phyloP scores from a whole-genome alignment of 306 rosid species.

The Gleditsia sinensis region DNA sequence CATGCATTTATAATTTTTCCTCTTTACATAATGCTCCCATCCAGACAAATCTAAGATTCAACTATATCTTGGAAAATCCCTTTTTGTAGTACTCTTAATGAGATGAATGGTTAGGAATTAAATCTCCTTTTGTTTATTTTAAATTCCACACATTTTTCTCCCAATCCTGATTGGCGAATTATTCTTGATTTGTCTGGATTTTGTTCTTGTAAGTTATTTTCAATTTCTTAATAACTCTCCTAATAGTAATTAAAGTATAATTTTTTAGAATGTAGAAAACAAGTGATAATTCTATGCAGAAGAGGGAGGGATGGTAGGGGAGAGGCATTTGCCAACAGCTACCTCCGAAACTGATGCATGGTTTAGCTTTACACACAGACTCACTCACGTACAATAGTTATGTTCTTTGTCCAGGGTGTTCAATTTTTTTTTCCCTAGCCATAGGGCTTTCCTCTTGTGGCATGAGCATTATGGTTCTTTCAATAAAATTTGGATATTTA shows the following conservation, averaged over 20 bases:
- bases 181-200: not conserved
- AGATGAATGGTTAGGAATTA: not conserved
- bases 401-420: not conserved
- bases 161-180: too few species aligned
- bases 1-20: not conserved
- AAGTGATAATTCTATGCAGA: not conserved
- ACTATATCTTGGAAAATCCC: not conserved
- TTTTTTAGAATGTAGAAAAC: too few species aligned
- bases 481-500: constrained; percentile 2
- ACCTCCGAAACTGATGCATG: constrained; percentile 16
- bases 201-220: not conserved
- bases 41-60: not conserved
- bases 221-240: not conserved
- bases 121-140: not conserved
- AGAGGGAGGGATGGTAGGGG: not conserved
- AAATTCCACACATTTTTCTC: not conserved
- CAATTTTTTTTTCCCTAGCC: not conserved
- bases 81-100: not conserved
- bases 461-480: constrained; percentile 28
- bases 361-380: not conserved
- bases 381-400: not conserved
- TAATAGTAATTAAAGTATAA: not conserved
- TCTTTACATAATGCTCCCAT: not conserved
- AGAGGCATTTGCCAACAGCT: constrained; percentile 11
- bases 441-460: constrained; percentile 7